phyloP scores from a whole-genome alignment of 352 stramenopile genomes.

The Phytopythium montanum region DNA sequence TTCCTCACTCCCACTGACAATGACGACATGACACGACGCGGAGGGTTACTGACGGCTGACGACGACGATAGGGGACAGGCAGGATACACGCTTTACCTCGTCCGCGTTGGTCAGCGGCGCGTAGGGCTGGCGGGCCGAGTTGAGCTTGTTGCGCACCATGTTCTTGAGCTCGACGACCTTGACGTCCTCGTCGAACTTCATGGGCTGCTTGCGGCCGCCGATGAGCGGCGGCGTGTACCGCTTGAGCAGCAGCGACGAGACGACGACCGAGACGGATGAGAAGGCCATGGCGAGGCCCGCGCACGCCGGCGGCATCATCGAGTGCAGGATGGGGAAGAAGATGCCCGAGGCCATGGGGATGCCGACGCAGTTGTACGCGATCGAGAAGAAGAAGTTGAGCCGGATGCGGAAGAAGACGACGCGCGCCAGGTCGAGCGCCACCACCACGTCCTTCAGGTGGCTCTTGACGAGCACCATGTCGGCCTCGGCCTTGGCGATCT shows the following conservation, averaged over 20 bases:
- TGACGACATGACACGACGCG: neutral
- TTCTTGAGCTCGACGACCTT: slow-evolving; percentile 81
- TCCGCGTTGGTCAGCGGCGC: slow-evolving; percentile 63
- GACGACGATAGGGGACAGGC: neutral
- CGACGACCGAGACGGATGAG: slow-evolving; percentile 84
- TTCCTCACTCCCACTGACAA: slow-evolving; percentile 7
- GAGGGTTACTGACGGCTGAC: neutral
- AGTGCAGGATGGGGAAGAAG: slow-evolving; percentile 83
- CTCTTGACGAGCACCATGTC: slow-evolving; percentile 90
- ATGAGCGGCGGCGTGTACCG: slow-evolving; percentile 58
- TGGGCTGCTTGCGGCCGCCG: slow-evolving; percentile 22
- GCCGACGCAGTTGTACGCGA: slow-evolving; percentile 83
- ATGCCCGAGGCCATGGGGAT: slow-evolving; percentile 83
- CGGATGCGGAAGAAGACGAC: slow-evolving; percentile 81
- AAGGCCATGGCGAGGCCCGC: slow-evolving; percentile 87
- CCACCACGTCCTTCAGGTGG: slow-evolving; percentile 78
- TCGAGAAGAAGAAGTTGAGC: slow-evolving; percentile 87
- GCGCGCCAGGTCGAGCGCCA: slow-evolving; percentile 76
- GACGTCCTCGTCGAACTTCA: slow-evolving; percentile 57
- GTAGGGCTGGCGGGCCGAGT: slow-evolving; percentile 58
- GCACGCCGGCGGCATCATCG: slow-evolving; percentile 81
- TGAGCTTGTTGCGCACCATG: slow-evolving; percentile 52
- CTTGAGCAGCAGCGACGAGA: slow-evolving; percentile 85
- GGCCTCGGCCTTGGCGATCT: slow-evolving; percentile 84
- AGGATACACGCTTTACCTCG: slow-evolving; percentile 21